phyloP scores from a whole-genome alignment of 306 rosid genomes.

The Medicago arabica region DNA sequence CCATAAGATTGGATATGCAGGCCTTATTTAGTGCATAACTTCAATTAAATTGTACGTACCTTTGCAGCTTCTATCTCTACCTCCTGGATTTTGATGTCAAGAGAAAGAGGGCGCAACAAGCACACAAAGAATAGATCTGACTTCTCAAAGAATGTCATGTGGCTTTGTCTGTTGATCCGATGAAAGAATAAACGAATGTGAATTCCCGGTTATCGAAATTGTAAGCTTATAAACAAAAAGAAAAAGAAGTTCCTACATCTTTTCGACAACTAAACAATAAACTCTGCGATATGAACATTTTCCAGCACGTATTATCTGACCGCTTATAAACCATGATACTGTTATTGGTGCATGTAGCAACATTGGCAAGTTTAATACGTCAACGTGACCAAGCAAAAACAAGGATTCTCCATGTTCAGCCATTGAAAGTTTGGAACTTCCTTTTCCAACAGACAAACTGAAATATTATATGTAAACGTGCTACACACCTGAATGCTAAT shows the following conservation, averaged over 20 bases:
- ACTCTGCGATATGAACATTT: conserved; percentile 16
- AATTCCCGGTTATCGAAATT: conserved; percentile 26
- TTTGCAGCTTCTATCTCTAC: conserved; percentile 75
- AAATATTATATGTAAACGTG: conserved; percentile 28
- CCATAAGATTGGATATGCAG: conserved; percentile 27
- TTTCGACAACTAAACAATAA: neutral
- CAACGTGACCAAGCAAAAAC: neutral
- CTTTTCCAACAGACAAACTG: conserved; percentile 5
- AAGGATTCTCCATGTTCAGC: neutral
- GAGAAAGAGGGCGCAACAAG: conserved; percentile 72
- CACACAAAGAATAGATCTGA: conserved; percentile 83
- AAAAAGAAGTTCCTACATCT: conserved; percentile 9
- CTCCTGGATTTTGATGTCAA: conserved; percentile 71
- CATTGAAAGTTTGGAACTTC: neutral
- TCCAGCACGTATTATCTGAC: neutral
- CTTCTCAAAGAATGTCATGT: conserved; percentile 77
- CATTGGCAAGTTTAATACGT: conserved; percentile 5
- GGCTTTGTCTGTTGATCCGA: conserved; percentile 66
- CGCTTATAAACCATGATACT: neutral
- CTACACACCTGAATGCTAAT: conserved; percentile 85
- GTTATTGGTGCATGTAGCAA: conserved; percentile 3
- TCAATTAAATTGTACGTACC: conserved; percentile 49
- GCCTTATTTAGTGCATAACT: conserved; percentile 6
- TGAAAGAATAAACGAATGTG: conserved; percentile 25
- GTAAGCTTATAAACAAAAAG: neutral